phyloP scores from a whole-genome alignment of 139 green algal species.

The Ettlia oleoabundans region DNA sequence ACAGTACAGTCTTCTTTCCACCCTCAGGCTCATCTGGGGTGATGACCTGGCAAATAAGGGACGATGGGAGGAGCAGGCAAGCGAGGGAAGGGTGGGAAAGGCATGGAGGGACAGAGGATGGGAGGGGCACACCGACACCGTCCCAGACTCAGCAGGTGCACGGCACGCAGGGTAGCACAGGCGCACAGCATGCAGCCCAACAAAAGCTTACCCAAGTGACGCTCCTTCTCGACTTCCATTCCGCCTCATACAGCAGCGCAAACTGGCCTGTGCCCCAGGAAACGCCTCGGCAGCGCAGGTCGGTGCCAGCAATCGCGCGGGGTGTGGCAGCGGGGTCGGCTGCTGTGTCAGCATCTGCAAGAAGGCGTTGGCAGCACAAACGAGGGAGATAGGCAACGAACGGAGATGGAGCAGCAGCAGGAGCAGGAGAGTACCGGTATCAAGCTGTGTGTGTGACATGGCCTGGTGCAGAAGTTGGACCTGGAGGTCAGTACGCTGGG shows the following conservation, averaged over 20 bases:
- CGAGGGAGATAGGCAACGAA: neutral
- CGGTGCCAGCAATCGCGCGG: slow-evolving; percentile 50
- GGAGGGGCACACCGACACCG: neutral
- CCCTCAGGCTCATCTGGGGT: slow-evolving; percentile 49
- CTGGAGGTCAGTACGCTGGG: too few species aligned
- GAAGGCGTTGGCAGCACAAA: neutral
- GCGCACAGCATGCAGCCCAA: neutral
- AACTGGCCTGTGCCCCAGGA: slow-evolving; percentile 86
- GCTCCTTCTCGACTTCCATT: slow-evolving; percentile 81
- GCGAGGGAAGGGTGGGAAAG: neutral
- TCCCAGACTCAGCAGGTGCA: neutral
- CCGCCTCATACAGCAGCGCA: slow-evolving; percentile 92
- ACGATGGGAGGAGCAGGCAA: neutral
- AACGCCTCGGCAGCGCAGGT: slow-evolving; percentile 84
- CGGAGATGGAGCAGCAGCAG: neutral
- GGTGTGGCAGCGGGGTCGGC: slow-evolving; percentile 30
- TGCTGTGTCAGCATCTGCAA: slow-evolving; percentile 50
- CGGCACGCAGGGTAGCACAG: too few species aligned
- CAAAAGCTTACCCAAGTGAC: slow-evolving; percentile 46
- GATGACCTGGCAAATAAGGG: slow-evolving; percentile 52
- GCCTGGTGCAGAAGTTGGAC: too few species aligned
- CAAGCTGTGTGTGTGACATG: too few species aligned
- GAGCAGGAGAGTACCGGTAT: neutral
- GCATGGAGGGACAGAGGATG: neutral
- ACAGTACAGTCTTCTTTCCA: slow-evolving; percentile 60